phyloP scores from a whole-genome alignment of 495 filamentous ascomycete species.

The Podospora pseudocomata region DNA sequence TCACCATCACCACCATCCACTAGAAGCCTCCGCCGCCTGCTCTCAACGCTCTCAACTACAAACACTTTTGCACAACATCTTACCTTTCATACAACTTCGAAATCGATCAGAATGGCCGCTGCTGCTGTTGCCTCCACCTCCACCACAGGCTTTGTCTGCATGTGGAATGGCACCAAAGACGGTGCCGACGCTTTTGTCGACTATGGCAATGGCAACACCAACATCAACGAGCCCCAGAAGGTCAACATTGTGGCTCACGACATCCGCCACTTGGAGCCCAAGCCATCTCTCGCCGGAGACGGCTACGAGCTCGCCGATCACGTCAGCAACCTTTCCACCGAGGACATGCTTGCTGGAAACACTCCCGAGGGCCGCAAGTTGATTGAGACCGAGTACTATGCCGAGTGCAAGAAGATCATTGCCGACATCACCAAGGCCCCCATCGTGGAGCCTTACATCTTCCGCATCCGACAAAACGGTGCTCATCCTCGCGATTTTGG shows the following conservation, averaged over 20 bases:
- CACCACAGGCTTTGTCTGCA: slow-evolving; percentile 10
- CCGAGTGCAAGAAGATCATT: slow-evolving; percentile 7
- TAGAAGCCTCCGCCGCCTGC: not conserved
- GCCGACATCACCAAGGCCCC: not conserved
- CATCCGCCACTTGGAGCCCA: not conserved
- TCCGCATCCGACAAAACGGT: slow-evolving; percentile 12
- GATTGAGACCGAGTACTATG: slow-evolving; percentile 1
- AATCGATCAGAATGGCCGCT: slow-evolving; percentile 1
- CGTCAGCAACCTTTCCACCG: not conserved
- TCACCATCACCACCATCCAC: not conserved
- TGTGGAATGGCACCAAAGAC: slow-evolving; percentile 13
- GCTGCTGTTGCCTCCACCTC: not conserved
- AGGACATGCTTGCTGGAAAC: slow-evolving; percentile 1
- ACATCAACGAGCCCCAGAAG: slow-evolving; percentile 10
- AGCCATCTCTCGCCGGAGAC: not conserved
- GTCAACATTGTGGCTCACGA: slow-evolving; percentile 3
- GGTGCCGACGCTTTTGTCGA: slow-evolving; percentile 1
- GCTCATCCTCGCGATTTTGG: slow-evolving; percentile 9
- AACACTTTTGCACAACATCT: not conserved
- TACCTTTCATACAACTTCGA: not conserved
- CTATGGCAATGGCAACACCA: slow-evolving; percentile 4
- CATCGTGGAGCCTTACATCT: slow-evolving; percentile 9
- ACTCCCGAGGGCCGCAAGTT: slow-evolving; percentile 7
- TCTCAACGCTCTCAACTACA: not conserved
- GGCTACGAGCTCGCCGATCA: slow-evolving; percentile 4